Base-by-base conservation (phyloP, 2,329 filamentous ascomycete species). In the Xylariales sp. region DNA sequence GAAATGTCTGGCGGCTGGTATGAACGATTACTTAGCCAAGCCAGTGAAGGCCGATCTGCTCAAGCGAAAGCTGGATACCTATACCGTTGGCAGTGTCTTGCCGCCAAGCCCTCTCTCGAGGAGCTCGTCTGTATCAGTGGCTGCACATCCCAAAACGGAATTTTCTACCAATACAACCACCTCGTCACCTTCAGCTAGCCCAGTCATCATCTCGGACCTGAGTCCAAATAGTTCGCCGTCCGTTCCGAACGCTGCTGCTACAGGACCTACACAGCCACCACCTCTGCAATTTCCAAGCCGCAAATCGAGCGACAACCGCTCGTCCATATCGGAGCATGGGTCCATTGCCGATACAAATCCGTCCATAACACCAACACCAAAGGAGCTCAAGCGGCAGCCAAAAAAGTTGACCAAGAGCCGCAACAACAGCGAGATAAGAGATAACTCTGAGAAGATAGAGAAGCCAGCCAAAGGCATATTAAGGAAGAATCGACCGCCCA, bases 21-120 rank as follows among this genome's bases (percentile, higher is more conserved):
- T 97, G 91, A 95, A 96, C 62, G 93, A 96, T 56, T 97, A 96
- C 55, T 77, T 96, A 1, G 89, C 91, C 12, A 97, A 97, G 60
- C 91, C 91, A 1, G 91, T 97, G n/a, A 78, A 89, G 46, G 88
- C 86, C 4, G 86, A 90, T 34, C 82, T 94, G 29, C 70, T 97
- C 40, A 93, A 88, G 64, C 82, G 82, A 56, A 91, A 96, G 68
- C 68, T 97, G 45, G 75, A 79, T 31, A 69, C 70, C 2, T 80
- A 80, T 50, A 66, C 76, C 19, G 66, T 61, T 28, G 59, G 57
- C 31, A 57, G 63, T 35, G 61, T 66, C 15, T 43, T 53, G 15
- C 53, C 52, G 15, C 54, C 55, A n/a, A 56, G 48, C 6, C 53
- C 55, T 5, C 27, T 27, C 12, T 10, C 16, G 4, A 31, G 16